Base-by-base conservation (phyloP, 2,329 filamentous ascomycete genomes). In the Penicillium sclerotiorum region DNA sequence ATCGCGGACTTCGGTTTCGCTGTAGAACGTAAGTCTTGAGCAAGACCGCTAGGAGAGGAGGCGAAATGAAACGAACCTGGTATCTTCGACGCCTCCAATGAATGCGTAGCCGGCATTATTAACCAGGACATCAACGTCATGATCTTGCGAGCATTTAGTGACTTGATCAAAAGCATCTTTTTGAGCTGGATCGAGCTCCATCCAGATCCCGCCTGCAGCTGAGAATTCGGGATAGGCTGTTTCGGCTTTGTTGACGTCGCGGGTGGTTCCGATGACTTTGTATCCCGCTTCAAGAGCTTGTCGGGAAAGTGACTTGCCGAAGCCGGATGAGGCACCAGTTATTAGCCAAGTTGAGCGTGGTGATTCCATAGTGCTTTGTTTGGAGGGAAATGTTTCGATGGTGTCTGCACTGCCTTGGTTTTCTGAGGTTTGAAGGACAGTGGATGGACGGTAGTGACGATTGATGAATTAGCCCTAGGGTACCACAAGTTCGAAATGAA, bases 311-410 rank as follows among this genome's bases (percentile, higher is more conserved):
- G 62, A 38, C 5, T 66, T 53, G 11, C 69, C 68, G 23, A 72
- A 62, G 41, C 69, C 69, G 30, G 63, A 66, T 1, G 67, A 70
- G 33, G 64, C 66, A 9, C 69, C 69, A 7, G 69, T 72, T 44
- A 72, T 69, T 22, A 71, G 42, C 48, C 47, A 57, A 27, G 49
- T 55, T 8, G 13, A 15, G 15, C 9, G 12, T 7, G 28, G 12
- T n/a, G 3, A 13, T 6, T 7, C 12, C 41, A 44, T 43, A 60
- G 57, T 4, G 6, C 9, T 28, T 28, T 13, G 13, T 13, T 28
- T 28, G 25, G 3, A n/a, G n/a, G n/a, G n/a, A n/a, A n/a, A n/a
- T n/a, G n/a, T n/a, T n/a, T n/a, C n/a, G n/a, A n/a, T n/a, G n/a
- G n/a, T n/a, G n/a, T n/a, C n/a, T n/a, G n/a, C n/a, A n/a, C n/a